Evolutionary conservation across 371 early-diverging fungal genomes (phyloP).

Genomic region (Nosema granulosis): DNA sequence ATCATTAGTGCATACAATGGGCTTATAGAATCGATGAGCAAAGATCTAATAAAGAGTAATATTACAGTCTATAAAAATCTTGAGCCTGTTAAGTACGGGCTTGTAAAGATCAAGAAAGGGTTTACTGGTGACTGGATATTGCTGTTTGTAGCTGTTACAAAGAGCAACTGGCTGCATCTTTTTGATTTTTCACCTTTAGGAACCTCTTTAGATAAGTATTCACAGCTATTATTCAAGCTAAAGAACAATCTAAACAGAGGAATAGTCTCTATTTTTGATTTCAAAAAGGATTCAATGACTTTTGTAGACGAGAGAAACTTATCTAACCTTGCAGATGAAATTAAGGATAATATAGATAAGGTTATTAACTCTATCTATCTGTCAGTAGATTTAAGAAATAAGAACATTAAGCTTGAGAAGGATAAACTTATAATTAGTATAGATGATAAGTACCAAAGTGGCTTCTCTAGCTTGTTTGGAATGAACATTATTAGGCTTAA

Average conservation of each 20-base stretch:
- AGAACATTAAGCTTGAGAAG: constrained; percentile 21
- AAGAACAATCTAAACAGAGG: neutral
- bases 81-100: constrained; percentile 26
- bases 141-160: constrained; percentile 33
- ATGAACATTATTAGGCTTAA: constrained; percentile 19
- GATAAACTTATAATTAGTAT: constrained; percentile 24
- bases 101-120: constrained; percentile 31
- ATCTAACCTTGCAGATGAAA: neutral
- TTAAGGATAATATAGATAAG: constrained; percentile 11
- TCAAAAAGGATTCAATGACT: neutral
- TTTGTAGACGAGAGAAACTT: constrained; percentile 15
- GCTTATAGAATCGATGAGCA: constrained; percentile 31
- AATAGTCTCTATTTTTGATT: constrained; percentile 32
- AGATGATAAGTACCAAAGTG: constrained; percentile 17
- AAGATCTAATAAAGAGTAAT: constrained; percentile 31
- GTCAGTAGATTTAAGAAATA: constrained; percentile 17
- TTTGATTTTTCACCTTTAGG: constrained; percentile 24
- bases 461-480: constrained; percentile 31
- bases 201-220: neutral
- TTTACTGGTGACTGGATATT: constrained; percentile 31
- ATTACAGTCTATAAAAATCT: constrained; percentile 42
- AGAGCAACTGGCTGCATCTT: constrained; percentile 32
- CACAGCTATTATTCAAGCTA: neutral
- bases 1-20: constrained; percentile 31
- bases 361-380: constrained; percentile 1